Percentiles rank a stretch among this genome's conserved stretches.
These are phyloP conservation scores for Skeletonema tropicum DNA, from an alignment of 108 stramenopile species.

Conservation along the genomic window DNA sequence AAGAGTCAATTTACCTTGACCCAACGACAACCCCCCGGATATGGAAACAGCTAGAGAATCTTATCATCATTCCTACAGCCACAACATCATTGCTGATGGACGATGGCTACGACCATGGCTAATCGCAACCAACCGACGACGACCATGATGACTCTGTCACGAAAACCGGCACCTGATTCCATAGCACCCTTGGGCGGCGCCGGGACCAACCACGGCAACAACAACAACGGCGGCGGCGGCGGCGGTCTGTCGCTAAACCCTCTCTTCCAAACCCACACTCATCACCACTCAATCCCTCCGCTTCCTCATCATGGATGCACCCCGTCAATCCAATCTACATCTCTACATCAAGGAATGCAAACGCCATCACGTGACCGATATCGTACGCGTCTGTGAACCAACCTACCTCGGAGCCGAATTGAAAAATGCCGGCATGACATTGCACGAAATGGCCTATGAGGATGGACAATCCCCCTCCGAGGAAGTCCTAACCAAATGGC, in stretches of 20 bases:
- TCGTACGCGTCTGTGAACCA: slow-evolving; percentile 94
- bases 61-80: slow-evolving; percentile 3
- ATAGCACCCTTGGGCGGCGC: too few species aligned
- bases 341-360: slow-evolving; percentile 93
- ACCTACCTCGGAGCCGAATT: slow-evolving; percentile 87
- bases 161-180: neutral
- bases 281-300: slow-evolving; percentile 65
- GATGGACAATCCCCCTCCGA: slow-evolving; percentile 91
- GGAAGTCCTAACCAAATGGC: slow-evolving; percentile 87
- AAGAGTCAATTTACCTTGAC: slow-evolving; percentile 2
- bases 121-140: slow-evolving; percentile 17
- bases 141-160: slow-evolving; percentile 5
- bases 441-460: slow-evolving; percentile 95
- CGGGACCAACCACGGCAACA: neutral
- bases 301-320: slow-evolving; percentile 98
- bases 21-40: neutral
- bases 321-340: slow-evolving; percentile 92
- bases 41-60: slow-evolving; percentile 8
- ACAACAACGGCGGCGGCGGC: neutral
- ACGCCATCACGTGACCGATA: slow-evolving; percentile 88
- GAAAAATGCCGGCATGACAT: slow-evolving; percentile 80
- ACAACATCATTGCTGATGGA: slow-evolving; percentile 26
- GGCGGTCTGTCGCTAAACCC: slow-evolving; percentile 23
- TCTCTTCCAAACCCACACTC: slow-evolving; percentile 72
- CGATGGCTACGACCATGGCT: slow-evolving; percentile 37